These are phyloP conservation scores for Tetradesmus obliquus DNA, from an alignment of 139 green algal species.

Conservation along the genomic window DNA sequence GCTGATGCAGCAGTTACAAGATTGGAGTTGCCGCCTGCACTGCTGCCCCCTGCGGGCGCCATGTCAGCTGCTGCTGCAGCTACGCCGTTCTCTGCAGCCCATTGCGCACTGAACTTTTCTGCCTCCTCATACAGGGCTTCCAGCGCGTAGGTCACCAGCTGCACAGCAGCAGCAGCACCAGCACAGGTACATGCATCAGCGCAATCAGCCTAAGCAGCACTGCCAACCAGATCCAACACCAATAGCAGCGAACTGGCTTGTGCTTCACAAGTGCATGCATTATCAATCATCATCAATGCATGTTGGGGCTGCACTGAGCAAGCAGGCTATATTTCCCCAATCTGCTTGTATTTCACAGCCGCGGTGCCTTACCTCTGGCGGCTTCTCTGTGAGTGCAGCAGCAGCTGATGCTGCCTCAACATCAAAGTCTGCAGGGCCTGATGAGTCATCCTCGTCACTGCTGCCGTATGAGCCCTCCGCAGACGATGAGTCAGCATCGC, in stretches of 20 bases:
- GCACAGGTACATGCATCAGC: background rate
- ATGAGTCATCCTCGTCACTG: background rate
- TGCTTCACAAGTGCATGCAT: no score
- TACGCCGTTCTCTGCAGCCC: background rate
- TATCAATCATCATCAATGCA: no score
- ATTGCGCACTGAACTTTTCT: background rate
- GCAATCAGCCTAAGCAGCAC: no score
- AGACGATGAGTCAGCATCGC: constrained; percentile 3
- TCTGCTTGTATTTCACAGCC: no score
- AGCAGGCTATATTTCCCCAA: no score
- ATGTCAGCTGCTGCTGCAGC: background rate
- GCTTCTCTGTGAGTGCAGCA: background rate
- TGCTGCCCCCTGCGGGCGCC: background rate
- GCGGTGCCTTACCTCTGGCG: background rate
- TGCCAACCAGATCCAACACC: no score
- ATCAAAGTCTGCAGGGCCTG: background rate
- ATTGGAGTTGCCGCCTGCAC: background rate
- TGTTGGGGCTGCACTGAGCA: no score
- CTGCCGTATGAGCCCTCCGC: background rate
- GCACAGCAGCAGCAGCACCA: background rate
- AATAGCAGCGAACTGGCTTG: no score
- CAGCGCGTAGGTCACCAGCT: background rate
- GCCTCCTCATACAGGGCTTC: constrained; percentile 34
- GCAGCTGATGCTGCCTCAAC: background rate
- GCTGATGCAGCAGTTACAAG: background rate